Base-by-base conservation (phyloP, 2,329 filamentous ascomycete species). In the Beauveria sp. region DNA sequence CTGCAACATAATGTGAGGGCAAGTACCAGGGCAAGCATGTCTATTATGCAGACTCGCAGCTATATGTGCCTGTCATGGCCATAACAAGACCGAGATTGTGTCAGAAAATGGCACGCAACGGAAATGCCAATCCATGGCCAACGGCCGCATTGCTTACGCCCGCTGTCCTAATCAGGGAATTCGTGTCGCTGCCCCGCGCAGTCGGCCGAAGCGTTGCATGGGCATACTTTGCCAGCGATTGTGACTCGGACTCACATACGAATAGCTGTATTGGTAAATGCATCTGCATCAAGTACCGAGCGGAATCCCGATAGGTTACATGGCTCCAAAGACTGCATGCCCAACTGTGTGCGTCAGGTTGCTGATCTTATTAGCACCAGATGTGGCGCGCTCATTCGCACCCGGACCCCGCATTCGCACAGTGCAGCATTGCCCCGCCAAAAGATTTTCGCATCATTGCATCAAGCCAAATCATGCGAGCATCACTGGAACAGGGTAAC, bases 381-480 rank as follows among this genome's bases (percentile, higher is more conserved):
- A 2, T 10, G 24, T 26, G 14, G 52, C 34, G 1, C 37, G 20
- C 30, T 24, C 22, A 55, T 61, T 55, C 20, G 43, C 51, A 61
- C 50, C 50, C 8, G 30, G 9, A 51, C 59, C 59, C 59, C 59
- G 59, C 59, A 61, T 43, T 51, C 52, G 44, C 52, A 55, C 59
- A 37, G 44, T 43, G 59, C 46, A 43, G 12, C 24, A n/a, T n/a
- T 61, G 59, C 59, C 59, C 59, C 59, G 59, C 59, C 59, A 57
- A 61, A 61, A 57, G 44, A 46, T 61, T 61, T 61, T 56, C 20
- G 52, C 20, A 41, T 18, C 46, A 18, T 44, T 30, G 43, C 44
- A 56, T 51, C 18, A 50, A 20, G 22, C 20, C 14, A 26, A 41
- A 26, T 16, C 10, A 51, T 37, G 26, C 37, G 7, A 51, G 2